Evolutionary conservation across 768 basidiomycete genomes (phyloP).

Genomic region (Holtermannia corniformis): DNA sequence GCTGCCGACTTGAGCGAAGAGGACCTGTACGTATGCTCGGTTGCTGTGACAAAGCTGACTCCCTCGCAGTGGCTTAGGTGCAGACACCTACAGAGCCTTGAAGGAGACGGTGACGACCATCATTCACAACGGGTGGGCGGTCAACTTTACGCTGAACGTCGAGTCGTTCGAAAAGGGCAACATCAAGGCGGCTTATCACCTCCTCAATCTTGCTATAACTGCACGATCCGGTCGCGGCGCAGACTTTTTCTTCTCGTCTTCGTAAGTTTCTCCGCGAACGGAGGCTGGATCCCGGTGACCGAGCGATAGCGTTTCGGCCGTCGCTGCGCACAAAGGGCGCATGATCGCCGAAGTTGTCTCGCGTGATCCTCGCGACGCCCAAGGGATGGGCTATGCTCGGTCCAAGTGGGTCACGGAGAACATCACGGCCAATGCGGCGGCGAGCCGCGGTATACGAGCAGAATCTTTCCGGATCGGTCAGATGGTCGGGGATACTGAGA

Average conservation of each 20-base stretch:
- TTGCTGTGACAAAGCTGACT: slow-evolving; percentile 28
- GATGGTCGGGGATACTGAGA: slow-evolving; percentile 34
- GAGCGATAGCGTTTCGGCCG: too few species aligned
- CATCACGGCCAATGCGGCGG: slow-evolving; percentile 16
- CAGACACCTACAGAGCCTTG: too few species aligned
- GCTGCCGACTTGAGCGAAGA: slow-evolving; percentile 11
- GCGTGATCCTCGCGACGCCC: slow-evolving; percentile 26
- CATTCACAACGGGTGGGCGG: slow-evolving; percentile 35
- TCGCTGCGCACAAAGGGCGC: slow-evolving; percentile 11
- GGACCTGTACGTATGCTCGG: slow-evolving; percentile 5
- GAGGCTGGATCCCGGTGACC: too few species aligned
- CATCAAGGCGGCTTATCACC: slow-evolving; percentile 40
- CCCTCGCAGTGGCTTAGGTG: too few species aligned
- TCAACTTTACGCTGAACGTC: slow-evolving; percentile 32
- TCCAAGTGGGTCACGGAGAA: slow-evolving; percentile 40
- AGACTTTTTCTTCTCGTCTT: slow-evolving; percentile 20
- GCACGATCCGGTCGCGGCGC: slow-evolving; percentile 4
- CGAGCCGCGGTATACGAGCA: slow-evolving; percentile 7
- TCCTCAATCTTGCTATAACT: too few species aligned
- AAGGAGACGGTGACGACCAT: slow-evolving; percentile 4
- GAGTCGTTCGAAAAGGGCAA: slow-evolving; percentile 37
- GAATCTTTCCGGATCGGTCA: slow-evolving; percentile 33
- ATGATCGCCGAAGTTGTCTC: slow-evolving; percentile 20
- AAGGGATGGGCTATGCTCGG: slow-evolving; percentile 36
- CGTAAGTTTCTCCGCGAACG: too few species aligned